Conservation (phyloP, 2,329 filamentous ascomycete genomes). For the Ophiostoma sp. region DNA sequence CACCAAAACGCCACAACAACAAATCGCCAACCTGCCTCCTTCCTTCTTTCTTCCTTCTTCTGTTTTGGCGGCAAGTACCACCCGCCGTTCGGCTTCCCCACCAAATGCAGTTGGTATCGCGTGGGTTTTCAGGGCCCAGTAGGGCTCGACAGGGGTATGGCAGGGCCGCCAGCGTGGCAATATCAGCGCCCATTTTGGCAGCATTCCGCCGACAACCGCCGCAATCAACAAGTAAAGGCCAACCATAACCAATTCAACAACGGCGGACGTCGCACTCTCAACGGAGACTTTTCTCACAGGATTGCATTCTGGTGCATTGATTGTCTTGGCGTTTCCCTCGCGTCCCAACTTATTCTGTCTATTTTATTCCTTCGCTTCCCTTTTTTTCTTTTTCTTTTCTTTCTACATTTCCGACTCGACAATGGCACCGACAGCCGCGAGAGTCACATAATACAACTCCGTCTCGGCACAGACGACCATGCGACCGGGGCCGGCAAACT, state of each 20-base stretch:
- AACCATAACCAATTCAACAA: not conserved
- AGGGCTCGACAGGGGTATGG: not conserved
- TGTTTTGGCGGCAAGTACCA: not conserved
- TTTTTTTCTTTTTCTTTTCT: not conserved
- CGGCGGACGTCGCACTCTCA: not conserved
- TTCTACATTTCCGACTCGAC: conserved; percentile 23
- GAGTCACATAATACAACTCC: conserved; percentile 43
- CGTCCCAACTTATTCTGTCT: not conserved
- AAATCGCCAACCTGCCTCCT: not conserved
- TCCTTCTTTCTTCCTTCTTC: not conserved
- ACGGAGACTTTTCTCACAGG: not conserved
- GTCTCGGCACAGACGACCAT: conserved; percentile 47
- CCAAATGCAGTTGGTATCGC: not conserved
- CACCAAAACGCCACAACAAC: not conserved
- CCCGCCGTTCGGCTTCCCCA: not conserved
- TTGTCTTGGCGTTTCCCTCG: not conserved
- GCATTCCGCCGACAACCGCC: not conserved
- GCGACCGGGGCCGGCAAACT: conserved; percentile 46
- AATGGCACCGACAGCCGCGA: conserved; percentile 34
- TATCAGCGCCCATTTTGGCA: not conserved
- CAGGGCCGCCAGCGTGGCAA: not conserved
- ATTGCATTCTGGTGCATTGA: not conserved
- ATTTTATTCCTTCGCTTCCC: not conserved
- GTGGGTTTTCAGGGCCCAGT: not conserved
- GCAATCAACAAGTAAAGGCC: not conserved